These are phyloP conservation scores for Xanthoparmelia taractica DNA, from an alignment of 495 filamentous ascomycete species.

Conservation along the genomic window DNA sequence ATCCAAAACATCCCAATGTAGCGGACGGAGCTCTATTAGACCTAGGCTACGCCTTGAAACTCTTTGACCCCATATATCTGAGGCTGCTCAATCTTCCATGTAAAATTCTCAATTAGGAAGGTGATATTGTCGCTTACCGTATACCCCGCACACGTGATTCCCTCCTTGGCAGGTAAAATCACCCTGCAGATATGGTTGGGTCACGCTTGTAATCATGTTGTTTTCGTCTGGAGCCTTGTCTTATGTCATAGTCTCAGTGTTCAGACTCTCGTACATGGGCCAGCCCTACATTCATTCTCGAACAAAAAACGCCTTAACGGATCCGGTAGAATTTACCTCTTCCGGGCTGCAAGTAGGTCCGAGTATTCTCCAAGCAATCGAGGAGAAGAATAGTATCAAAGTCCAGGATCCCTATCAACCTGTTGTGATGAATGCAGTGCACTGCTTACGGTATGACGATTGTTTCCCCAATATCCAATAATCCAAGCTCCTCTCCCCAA, in stretches of 20 bases:
- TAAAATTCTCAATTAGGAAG: background rate
- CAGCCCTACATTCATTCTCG: too few species aligned
- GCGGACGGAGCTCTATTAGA: too few species aligned
- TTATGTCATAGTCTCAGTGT: too few species aligned
- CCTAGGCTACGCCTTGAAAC: background rate
- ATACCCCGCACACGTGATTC: background rate
- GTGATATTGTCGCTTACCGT: background rate
- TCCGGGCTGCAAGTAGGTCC: background rate
- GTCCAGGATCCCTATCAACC: background rate
- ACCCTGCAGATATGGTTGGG: too few species aligned
- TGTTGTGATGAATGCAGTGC: background rate
- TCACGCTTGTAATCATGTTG: too few species aligned
- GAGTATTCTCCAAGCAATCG: background rate
- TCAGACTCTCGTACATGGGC: too few species aligned
- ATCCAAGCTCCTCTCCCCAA: slow-evolving; percentile 32
- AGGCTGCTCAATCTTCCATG: background rate
- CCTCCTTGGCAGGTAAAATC: too few species aligned
- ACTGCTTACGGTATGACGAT: background rate
- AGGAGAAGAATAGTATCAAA: background rate
- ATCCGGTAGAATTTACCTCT: too few species aligned
- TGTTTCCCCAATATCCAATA: slow-evolving; percentile 37
- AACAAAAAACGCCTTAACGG: too few species aligned
- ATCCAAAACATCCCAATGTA: too few species aligned
- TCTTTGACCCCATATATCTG: background rate
- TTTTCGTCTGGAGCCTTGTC: too few species aligned